Base-by-base conservation (phyloP, 2,329 filamentous ascomycete species). In the Penicillium sp. region DNA sequence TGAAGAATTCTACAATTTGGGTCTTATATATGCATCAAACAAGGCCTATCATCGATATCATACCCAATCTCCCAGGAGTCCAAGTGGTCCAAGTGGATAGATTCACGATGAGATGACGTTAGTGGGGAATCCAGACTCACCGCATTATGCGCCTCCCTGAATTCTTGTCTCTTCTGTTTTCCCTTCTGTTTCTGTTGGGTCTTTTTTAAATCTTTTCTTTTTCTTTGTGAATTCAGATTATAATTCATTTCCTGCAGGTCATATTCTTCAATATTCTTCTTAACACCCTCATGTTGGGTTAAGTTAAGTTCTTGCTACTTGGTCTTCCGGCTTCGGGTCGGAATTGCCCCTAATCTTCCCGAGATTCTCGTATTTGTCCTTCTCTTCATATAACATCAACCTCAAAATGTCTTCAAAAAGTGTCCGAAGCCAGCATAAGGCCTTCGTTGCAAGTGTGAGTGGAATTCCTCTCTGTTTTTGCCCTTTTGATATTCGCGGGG, bases 41-140 rank as follows among this genome's bases (percentile, higher is more conserved):
- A 6, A 19, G 23, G 6, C 9, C 6, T n/a, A 38, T 19, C 7
- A 38, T 10, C 37, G 4, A 38, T 17, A 19, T 40, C 37, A 19
- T 12, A 6, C 6, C 37, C n/a, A 40, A 19, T 21, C 37, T 21
- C 35, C 17, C n/a, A 38, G 8, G 2, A 17, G 33, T 19, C 7
- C 35, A 19, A 38, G 35, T 41, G 49, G 33, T 19, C 7, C 35
- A 19, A 38, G 35, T 41, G 49, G 49, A 51, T 51, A 35, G 29
- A 50, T 50, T 50, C 35, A 40, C 25, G 35, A 60, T 64, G 56
- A 60, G 63, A 68, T 69, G 60, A 66, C 60, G 61, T 68, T 61
- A 64, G 63, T 69, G 68, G 68, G 63, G 55, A 62, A 58, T 62
- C 61, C 57, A 65, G 63, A 64, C 63, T 66, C 62, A 67, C 64